phyloP scores from a whole-genome alignment of 202 grass and related monocot genomes.

The Schoenoplectus triqueter region DNA sequence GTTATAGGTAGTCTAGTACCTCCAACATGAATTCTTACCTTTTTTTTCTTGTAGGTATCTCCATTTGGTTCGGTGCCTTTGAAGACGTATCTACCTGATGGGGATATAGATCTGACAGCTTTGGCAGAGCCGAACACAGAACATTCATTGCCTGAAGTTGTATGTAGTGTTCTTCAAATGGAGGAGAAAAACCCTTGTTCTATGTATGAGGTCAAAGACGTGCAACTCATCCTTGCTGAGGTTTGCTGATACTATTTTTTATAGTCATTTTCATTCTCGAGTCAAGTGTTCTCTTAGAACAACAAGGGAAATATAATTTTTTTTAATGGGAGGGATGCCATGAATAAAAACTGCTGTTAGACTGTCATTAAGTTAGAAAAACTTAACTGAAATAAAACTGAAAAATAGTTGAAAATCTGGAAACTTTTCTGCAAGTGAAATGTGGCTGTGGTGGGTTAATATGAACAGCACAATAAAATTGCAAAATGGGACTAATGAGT shows the following conservation, averaged over 20 bases:
- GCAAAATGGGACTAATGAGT: not conserved
- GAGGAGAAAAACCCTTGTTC: slow-evolving; percentile 61
- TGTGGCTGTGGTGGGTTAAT: not conserved
- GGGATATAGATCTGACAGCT: slow-evolving; percentile 83
- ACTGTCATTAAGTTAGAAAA: not conserved
- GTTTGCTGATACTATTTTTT: slow-evolving; percentile 38
- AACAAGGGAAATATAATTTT: not conserved
- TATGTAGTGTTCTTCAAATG: slow-evolving; percentile 53
- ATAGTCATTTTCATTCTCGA: not conserved
- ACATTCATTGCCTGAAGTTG: slow-evolving; percentile 62
- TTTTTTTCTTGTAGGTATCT: slow-evolving; percentile 56
- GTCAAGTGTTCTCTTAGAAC: not conserved
- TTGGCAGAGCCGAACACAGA: slow-evolving; percentile 50
- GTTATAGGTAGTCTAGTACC: not conserved
- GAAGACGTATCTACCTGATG: slow-evolving; percentile 96
- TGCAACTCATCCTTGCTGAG: slow-evolving; percentile 83
- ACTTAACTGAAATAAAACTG: not conserved
- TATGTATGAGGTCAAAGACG: slow-evolving; percentile 83
- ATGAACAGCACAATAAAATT: not conserved
- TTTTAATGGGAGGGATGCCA: not conserved
- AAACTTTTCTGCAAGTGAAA: not conserved
- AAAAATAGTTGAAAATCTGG: not conserved
- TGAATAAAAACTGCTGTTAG: not conserved
- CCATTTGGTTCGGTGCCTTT: slow-evolving; percentile 85
- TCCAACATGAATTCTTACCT: slow-evolving; percentile 30